Evolutionary conservation across 2,329 filamentous ascomycete species (phyloP).

Genomic region (Teratosphaeria zuluensis): DNA sequence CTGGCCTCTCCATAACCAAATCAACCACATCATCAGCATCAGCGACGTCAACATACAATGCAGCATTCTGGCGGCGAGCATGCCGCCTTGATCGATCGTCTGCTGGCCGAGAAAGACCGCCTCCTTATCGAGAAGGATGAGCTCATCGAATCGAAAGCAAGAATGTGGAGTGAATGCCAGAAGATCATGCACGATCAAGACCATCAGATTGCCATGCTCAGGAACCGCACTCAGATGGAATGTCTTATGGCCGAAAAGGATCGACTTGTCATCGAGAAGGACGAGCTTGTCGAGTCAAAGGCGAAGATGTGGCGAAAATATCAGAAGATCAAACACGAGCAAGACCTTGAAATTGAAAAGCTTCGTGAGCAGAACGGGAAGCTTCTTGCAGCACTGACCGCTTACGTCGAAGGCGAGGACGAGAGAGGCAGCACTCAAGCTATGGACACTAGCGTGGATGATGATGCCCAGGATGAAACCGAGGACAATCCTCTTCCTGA

Average conservation of each 20-base stretch:
- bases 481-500: neutral
- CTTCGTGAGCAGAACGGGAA: neutral
- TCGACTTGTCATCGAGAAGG: slow-evolving; percentile 3
- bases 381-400: neutral
- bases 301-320: slow-evolving; percentile 6
- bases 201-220: neutral
- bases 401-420: neutral
- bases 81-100: neutral
- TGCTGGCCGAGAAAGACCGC: slow-evolving; percentile 6
- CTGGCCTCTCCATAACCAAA: too few relatives aligned
- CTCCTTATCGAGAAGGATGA: slow-evolving; percentile 7
- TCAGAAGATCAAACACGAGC: slow-evolving; percentile 1
- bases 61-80: neutral
- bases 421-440: neutral
- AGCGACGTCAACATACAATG: neutral
- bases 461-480: neutral
- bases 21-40: neutral
- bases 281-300: slow-evolving; percentile 6
- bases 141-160: slow-evolving; percentile 6
- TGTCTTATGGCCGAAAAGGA: slow-evolving; percentile 7
- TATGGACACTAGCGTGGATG: neutral
- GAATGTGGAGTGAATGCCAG: slow-evolving; percentile 5
- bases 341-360: neutral
- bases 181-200: slow-evolving; percentile 1
- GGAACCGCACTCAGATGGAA: neutral